Percentiles rank a stretch among this genome's conserved stretches.
These are phyloP conservation scores for Aspergillus nidulans DNA, from an alignment of 495 filamentous ascomycete species.

Conservation along the genomic window DNA sequence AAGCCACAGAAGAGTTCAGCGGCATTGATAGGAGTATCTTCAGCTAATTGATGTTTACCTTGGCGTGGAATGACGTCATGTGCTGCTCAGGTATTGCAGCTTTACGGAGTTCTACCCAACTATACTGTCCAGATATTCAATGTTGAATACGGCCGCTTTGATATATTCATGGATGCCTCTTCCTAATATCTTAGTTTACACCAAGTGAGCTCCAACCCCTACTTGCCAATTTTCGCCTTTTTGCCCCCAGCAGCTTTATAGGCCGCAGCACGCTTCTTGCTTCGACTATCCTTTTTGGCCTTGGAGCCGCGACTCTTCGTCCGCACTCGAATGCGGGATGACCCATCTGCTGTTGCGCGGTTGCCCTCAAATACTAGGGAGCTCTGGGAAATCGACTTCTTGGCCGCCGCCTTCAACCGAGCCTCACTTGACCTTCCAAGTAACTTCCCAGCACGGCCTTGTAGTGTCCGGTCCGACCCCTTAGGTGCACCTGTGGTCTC, in stretches of 20 bases:
- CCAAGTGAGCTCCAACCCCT: not conserved
- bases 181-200: not conserved
- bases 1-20: not conserved
- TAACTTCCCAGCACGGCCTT: slow-evolving; percentile 77
- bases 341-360: slow-evolving; percentile 64
- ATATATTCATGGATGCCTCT: not conserved
- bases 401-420: slow-evolving; percentile 48
- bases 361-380: slow-evolving; percentile 85
- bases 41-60: not conserved
- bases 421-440: slow-evolving; percentile 74
- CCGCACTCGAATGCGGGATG: slow-evolving; percentile 57
- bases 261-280: slow-evolving; percentile 56
- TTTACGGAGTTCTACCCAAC: not conserved
- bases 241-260: slow-evolving; percentile 59
- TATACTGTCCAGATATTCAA: not conserved
- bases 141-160: not conserved
- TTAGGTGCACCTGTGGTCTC: slow-evolving; percentile 39
- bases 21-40: not conserved
- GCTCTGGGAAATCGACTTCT: slow-evolving; percentile 41
- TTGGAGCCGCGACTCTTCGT: slow-evolving; percentile 55
- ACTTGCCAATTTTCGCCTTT: slow-evolving; percentile 21
- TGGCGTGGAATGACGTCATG: not conserved
- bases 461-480: slow-evolving; percentile 63
- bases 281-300: slow-evolving; percentile 49
- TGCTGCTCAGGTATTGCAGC: too few relatives aligned